These are phyloP conservation scores for Metarhizium anisopliae DNA, from an alignment of 2,329 filamentous ascomycete genomes.

Conservation along the genomic window DNA sequence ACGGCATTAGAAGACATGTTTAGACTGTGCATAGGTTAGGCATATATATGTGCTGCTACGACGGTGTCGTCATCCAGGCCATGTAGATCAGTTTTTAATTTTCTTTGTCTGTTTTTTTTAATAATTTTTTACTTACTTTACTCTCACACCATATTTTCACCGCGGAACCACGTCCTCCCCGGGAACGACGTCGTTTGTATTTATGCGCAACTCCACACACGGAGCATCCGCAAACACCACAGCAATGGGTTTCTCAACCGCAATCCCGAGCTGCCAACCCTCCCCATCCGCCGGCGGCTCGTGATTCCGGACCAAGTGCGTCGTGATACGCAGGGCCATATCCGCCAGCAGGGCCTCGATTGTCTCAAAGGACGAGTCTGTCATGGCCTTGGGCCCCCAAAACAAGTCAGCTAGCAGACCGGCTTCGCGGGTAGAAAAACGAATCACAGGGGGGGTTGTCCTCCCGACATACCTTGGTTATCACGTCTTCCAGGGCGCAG, in stretches of 20 bases:
- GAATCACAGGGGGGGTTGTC: not conserved
- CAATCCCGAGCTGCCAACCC: slow-evolving; percentile 47
- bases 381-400: slow-evolving; percentile 34
- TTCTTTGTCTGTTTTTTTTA: too few species aligned
- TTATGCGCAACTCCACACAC: slow-evolving; percentile 44
- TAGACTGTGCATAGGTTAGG: too few species aligned
- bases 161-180: not conserved
- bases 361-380: slow-evolving; percentile 50
- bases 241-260: slow-evolving; percentile 64
- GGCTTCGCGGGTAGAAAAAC: not conserved
- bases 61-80: too few species aligned
- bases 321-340: slow-evolving; percentile 36
- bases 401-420: not conserved
- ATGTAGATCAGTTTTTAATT: too few species aligned
- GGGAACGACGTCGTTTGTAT: slow-evolving; percentile 16
- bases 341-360: slow-evolving; percentile 50
- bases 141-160: not conserved
- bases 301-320: slow-evolving; percentile 26
- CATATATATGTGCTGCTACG: too few species aligned
- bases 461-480: slow-evolving; percentile 48
- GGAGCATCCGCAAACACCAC: slow-evolving; percentile 65
- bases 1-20: not conserved
- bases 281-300: slow-evolving; percentile 7
- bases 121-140: too few species aligned
- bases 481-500: slow-evolving; percentile 44